phyloP scores from a whole-genome alignment of 768 basidiomycete species.

The Sarcodon sp. region DNA sequence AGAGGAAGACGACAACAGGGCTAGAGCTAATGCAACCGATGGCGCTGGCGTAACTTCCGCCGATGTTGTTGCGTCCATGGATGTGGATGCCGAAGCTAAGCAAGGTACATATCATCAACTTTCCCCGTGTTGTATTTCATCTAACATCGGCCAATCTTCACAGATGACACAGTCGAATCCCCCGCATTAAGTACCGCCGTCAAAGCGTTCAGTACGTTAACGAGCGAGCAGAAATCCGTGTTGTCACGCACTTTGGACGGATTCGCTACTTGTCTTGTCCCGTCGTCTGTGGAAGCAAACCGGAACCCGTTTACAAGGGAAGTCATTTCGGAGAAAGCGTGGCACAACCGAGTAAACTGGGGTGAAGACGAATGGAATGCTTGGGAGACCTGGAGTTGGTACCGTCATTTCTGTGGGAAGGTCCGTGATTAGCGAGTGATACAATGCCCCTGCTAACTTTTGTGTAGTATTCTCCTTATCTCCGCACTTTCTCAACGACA shows the following conservation, averaged over 20 bases:
- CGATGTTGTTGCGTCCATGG: slow-evolving; percentile 28
- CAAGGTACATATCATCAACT: slow-evolving; percentile 26
- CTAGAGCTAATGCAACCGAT: slow-evolving; percentile 54
- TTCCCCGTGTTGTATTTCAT: not conserved
- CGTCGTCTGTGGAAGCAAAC: slow-evolving; percentile 23
- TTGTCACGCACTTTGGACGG: slow-evolving; percentile 63
- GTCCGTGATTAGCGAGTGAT: slow-evolving; percentile 28
- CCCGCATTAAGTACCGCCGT: slow-evolving; percentile 58
- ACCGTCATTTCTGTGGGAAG: slow-evolving; percentile 72
- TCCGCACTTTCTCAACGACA: slow-evolving; percentile 63
- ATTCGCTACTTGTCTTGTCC: slow-evolving; percentile 55
- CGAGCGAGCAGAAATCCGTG: slow-evolving; percentile 49
- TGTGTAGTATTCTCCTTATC: slow-evolving; percentile 63
- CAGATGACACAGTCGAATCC: slow-evolving; percentile 30
- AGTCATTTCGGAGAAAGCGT: slow-evolving; percentile 53
- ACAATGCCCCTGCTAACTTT: not conserved
- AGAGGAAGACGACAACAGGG: slow-evolving; percentile 81
- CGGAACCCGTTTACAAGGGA: slow-evolving; percentile 38
- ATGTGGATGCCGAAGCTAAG: slow-evolving; percentile 68
- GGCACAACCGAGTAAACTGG: slow-evolving; percentile 64
- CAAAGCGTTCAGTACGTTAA: slow-evolving; percentile 64
- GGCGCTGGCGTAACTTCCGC: slow-evolving; percentile 18
- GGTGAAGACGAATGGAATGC: slow-evolving; percentile 63
- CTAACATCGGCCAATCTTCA: slow-evolving; percentile 30
- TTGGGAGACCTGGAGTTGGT: slow-evolving; percentile 91